Conservation (phyloP, 768 basidiomycete genomes). For the Rhizopogon vulgaris region DNA sequence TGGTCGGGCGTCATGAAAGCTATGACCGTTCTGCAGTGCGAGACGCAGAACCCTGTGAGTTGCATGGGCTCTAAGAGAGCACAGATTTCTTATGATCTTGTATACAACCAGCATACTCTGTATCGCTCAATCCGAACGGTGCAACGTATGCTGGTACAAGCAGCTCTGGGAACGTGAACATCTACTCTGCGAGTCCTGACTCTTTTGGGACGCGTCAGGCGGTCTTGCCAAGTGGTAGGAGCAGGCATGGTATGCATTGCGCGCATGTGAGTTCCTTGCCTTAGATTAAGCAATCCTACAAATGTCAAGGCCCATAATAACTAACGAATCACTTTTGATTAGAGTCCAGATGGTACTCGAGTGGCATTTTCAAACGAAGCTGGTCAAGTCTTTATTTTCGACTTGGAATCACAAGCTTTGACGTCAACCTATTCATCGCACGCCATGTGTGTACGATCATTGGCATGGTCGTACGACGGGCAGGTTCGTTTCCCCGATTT, state of each 20-base stretch:
- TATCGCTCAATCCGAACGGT: slow-evolving; percentile 72
- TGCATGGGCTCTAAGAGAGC: background rate
- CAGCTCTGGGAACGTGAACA: slow-evolving; percentile 60
- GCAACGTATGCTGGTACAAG: slow-evolving; percentile 72
- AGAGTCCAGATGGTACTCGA: slow-evolving; percentile 86
- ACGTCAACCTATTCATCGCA: slow-evolving; percentile 76
- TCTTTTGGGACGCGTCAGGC: slow-evolving; percentile 62
- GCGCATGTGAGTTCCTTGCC: slow-evolving; percentile 46
- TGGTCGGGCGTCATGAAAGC: slow-evolving; percentile 67
- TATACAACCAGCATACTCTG: slow-evolving; percentile 61
- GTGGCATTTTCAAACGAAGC: slow-evolving; percentile 79
- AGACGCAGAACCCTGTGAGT: slow-evolving; percentile 63
- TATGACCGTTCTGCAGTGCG: slow-evolving; percentile 53
- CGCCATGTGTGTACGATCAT: slow-evolving; percentile 81
- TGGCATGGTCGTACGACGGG: slow-evolving; percentile 88
- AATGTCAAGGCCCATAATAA: background rate
- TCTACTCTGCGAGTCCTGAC: slow-evolving; percentile 64
- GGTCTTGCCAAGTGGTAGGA: slow-evolving; percentile 58
- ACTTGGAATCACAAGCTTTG: slow-evolving; percentile 62
- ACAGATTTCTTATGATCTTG: slow-evolving; percentile 2
- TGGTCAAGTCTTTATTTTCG: slow-evolving; percentile 86
- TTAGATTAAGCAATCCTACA: too few species aligned
- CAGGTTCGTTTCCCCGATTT: slow-evolving; percentile 47
- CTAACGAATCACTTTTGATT: background rate
- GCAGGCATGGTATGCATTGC: slow-evolving; percentile 74